These are phyloP conservation scores for Plasmodium yoelii DNA, from an alignment of 169 alveolate genomes.

Conservation along the genomic window DNA sequence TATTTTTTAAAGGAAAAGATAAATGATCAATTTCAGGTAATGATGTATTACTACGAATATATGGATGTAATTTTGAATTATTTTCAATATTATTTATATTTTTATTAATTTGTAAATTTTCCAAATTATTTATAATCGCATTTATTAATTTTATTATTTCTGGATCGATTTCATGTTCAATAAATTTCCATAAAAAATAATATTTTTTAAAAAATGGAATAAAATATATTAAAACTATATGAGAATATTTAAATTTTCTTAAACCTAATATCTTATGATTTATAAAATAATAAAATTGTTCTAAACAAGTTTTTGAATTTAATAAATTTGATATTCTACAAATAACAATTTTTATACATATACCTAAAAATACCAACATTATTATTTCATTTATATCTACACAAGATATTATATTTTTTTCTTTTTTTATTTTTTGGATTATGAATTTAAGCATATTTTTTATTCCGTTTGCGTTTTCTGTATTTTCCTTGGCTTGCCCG, in stretches of 20 bases:
- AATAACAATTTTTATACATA: conserved; percentile 51
- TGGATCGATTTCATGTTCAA: conserved; percentile 51
- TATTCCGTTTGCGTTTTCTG: no score
- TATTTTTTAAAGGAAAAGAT: no score
- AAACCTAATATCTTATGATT: conserved; percentile 30
- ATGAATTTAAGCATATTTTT: no score
- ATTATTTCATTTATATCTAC: conserved; percentile 20
- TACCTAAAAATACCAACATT: conserved; percentile 32
- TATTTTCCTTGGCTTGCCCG: no score
- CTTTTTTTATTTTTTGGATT: background rate
- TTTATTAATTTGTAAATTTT: conserved; percentile 10
- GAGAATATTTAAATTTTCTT: conserved; percentile 33
- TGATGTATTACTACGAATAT: no score
- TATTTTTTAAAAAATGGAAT: conserved; percentile 64
- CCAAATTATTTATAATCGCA: conserved; percentile 27
- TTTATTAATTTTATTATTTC: conserved; percentile 34
- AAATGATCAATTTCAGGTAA: no score
- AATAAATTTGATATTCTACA: conserved; percentile 48
- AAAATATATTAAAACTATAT: conserved; percentile 41
- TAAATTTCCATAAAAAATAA: conserved; percentile 67
- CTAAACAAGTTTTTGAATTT: conserved; percentile 46
- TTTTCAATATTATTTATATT: background rate
- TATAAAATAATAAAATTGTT: conserved; percentile 57
- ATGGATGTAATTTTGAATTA: no score
- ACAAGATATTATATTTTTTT: background rate